Conservation (phyloP, 169 alveolate genomes). For the Eimeria falciformis region DNA sequence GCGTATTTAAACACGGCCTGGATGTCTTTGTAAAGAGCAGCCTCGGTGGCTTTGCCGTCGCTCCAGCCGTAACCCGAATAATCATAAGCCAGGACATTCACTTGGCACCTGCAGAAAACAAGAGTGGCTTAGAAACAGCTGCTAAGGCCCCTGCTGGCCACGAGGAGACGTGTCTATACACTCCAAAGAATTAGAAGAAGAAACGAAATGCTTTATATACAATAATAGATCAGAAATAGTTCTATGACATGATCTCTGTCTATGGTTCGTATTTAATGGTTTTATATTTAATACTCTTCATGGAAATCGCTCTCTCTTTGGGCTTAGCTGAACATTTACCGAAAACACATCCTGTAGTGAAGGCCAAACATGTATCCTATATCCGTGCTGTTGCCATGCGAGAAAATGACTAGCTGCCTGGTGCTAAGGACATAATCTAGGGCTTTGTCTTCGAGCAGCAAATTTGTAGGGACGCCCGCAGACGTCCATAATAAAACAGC, state of each 20-base stretch:
- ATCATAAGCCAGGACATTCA: conserved; percentile 91
- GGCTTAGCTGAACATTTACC: too few relatives aligned
- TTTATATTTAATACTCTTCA: too few relatives aligned
- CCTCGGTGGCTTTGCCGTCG: conserved; percentile 87
- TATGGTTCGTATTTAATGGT: too few relatives aligned
- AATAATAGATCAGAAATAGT: too few relatives aligned
- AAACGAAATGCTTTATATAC: too few relatives aligned
- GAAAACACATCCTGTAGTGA: conserved; percentile 62
- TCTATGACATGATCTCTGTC: too few relatives aligned
- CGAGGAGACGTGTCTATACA: too few relatives aligned
- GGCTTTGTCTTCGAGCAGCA: neutral
- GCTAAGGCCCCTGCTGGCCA: too few relatives aligned
- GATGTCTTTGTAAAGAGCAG: conserved; percentile 83
- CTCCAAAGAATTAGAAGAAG: too few relatives aligned
- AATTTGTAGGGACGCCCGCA: neutral
- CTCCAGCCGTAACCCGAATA: conserved; percentile 94
- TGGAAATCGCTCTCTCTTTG: too few relatives aligned
- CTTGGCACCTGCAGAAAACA: conserved; percentile 69
- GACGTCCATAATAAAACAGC: conserved; percentile 33
- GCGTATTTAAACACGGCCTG: conserved; percentile 84
- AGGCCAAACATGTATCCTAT: conserved; percentile 84
- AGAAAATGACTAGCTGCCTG: conserved; percentile 84
- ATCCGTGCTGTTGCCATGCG: conserved; percentile 94
- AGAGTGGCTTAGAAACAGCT: too few relatives aligned
- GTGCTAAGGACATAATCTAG: conserved; percentile 43